Conservation (phyloP, 257 asterid species). For the Lantana camara region DNA sequence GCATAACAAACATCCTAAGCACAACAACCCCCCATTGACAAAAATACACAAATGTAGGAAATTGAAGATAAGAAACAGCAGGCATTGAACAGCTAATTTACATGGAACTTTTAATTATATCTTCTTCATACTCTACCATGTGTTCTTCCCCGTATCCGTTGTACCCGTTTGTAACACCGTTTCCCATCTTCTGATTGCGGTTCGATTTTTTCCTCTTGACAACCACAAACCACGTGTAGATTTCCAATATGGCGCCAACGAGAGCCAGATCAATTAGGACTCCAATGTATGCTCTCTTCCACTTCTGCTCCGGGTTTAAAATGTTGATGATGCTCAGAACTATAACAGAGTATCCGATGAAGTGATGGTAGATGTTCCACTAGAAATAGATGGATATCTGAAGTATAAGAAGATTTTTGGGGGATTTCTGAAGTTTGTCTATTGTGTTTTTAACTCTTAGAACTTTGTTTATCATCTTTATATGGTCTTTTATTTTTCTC, state of each 20-base stretch:
- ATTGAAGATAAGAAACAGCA: conserved; percentile 25
- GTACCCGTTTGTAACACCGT: conserved; percentile 35
- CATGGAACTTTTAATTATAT: conserved; percentile 3
- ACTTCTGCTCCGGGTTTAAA: conserved; percentile 66
- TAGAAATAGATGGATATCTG: no score
- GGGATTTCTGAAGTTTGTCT: no score
- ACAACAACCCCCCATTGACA: conserved; percentile 23
- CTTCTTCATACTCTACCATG: conserved; percentile 42
- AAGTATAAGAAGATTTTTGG: no score
- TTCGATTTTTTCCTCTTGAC: conserved; percentile 61
- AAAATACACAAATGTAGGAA: conserved; percentile 4
- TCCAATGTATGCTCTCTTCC: conserved; percentile 72
- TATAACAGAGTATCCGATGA: conserved; percentile 69
- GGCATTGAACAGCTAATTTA: conserved; percentile 15
- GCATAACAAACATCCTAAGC: no score
- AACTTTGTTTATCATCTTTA: no score
- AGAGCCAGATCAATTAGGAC: conserved; percentile 57
- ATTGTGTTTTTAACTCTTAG: no score
- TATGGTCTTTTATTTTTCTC: no score
- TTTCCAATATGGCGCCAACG: conserved; percentile 61
- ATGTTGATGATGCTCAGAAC: conserved; percentile 78
- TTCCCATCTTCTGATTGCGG: conserved; percentile 37
- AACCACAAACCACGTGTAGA: conserved; percentile 66
- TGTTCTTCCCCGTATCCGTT: conserved; percentile 42
- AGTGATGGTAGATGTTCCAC: conserved; percentile 86